Base-by-base conservation (phyloP, 129 eudicot species). In the Arctium lappa region DNA sequence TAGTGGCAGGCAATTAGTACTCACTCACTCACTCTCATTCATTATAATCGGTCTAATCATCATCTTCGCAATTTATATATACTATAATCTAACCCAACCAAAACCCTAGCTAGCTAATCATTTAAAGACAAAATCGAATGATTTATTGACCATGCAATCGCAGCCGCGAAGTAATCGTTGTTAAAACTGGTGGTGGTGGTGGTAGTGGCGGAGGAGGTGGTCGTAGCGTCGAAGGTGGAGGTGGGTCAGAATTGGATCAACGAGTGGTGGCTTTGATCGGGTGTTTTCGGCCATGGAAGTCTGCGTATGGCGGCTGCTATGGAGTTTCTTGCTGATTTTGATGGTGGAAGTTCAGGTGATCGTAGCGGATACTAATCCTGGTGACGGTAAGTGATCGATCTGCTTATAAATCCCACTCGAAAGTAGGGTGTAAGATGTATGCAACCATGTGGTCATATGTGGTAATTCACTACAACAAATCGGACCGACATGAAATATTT, bases 361-460 rank as follows among this genome's bases (percentile, higher is more conserved):
- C 63, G 71, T 84, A 33, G 87, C 76, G 37, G 87, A 74, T 65
- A 84, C 84, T 46, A 22, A 84, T 79, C 75, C 87, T 10, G 84
- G 72, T 46, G 87, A 84, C n/a, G 87, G 87, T 84, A 84, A 79
- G 87, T 44, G 60, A 73, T 4, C 65, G 60, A 73, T 4, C 29
- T 60, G 29, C 29, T 60, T 16, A 60, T 60, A 60, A 60, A 60
- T 60, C 68, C 68, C 9, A 5, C 68, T 60, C 29, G 27, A 60
- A 56, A 60, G 68, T 60, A 60, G 29, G 68, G 8, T 60, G 29
- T 60, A 16, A 60, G 29, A 60, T 53, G 7, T 53, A 53, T 4
- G 65, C 65, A 13, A 1, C 0, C 13, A 15, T 53, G 65, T 2
- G 27, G 7, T 56, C 9, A 11, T 40, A 40, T 40, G 46, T 40